Percentiles rank a stretch among this genome's conserved stretches.
These are phyloP conservation scores for Saccharomycopsis malanga DNA, from an alignment of 805 yeast species.

Conservation along the genomic window DNA sequence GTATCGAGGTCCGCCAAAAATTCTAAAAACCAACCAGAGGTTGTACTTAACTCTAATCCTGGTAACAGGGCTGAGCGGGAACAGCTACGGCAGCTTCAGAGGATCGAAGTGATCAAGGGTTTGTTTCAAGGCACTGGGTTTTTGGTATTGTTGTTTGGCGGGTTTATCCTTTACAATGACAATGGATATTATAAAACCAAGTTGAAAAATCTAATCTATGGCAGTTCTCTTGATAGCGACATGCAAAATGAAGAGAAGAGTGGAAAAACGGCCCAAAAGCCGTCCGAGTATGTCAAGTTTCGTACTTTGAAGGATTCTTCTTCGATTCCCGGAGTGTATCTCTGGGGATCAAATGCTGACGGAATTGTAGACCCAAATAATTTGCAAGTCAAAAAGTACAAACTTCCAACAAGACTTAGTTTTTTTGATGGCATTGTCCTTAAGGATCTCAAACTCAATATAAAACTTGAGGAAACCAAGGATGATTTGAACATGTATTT, in stretches of 20 bases:
- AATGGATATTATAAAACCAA: conserved; percentile 35
- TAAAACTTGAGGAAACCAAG: conserved; percentile 11
- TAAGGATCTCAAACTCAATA: conserved; percentile 44
- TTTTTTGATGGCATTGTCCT: conserved; percentile 57
- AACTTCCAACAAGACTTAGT: conserved; percentile 52
- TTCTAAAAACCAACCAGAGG: too few species aligned
- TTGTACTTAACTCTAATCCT: too few species aligned
- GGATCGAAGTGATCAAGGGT: conserved; percentile 19
- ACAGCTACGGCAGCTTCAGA: conserved; percentile 10
- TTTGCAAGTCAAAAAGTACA: conserved; percentile 29
- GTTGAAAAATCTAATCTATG: conserved; percentile 29
- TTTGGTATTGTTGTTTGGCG: conserved; percentile 16
- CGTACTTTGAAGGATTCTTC: conserved; percentile 30
- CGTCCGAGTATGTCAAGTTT: conserved; percentile 24
- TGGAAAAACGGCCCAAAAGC: conserved; percentile 22
- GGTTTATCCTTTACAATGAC: conserved; percentile 28
- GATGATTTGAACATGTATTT: conserved; percentile 21
- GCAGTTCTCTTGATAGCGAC: not conserved
- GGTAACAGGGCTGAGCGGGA: too few species aligned
- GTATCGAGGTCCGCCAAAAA: too few species aligned
- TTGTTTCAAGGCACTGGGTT: conserved; percentile 17
- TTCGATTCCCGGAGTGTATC: conserved; percentile 48
- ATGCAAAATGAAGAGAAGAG: conserved; percentile 19
- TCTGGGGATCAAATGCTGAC: conserved; percentile 52
- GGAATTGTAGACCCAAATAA: conserved; percentile 30